A percentile compares a stretch with the other conserved stretches of the same genome.
phyloP scores from a whole-genome alignment of 2,329 filamentous ascomycete genomes.

The Coniella lustricola region DNA sequence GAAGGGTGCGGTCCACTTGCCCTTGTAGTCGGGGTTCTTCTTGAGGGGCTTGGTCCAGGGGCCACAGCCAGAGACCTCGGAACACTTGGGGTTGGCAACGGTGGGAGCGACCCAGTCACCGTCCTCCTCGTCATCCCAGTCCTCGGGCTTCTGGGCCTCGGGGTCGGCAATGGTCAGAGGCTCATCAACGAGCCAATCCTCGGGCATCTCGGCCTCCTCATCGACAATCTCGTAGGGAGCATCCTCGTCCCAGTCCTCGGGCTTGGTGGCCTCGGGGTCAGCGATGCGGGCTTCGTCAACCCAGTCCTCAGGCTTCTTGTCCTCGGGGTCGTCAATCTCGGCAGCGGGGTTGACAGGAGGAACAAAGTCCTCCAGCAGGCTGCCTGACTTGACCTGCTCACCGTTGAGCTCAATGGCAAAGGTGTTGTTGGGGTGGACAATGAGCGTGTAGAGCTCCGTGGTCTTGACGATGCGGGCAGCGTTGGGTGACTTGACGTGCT shows the following conservation, averaged over 20 bases:
- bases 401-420: slow-evolving; percentile 90
- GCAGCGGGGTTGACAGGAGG: slow-evolving; percentile 88
- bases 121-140: slow-evolving; percentile 99
- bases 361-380: slow-evolving; percentile 85
- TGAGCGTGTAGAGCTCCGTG: slow-evolving; percentile 90
- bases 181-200: slow-evolving; percentile 94
- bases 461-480: slow-evolving; percentile 85
- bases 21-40: slow-evolving; percentile 96
- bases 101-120: slow-evolving; percentile 92
- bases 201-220: slow-evolving; percentile 82
- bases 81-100: slow-evolving; percentile 92
- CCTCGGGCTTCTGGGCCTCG: slow-evolving; percentile 93
- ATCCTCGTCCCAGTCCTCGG: slow-evolving; percentile 98
- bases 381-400: slow-evolving; percentile 79
- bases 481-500: slow-evolving; percentile 83
- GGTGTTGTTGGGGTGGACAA: slow-evolving; percentile 94
- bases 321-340: slow-evolving; percentile 92
- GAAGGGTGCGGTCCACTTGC: slow-evolving; percentile 89
- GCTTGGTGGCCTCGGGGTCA: slow-evolving; percentile 91
- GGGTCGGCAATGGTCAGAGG: slow-evolving; percentile 78
- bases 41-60: slow-evolving; percentile 87
- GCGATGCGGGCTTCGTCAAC: slow-evolving; percentile 87
- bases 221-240: slow-evolving; percentile 95
- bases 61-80: slow-evolving; percentile 87
- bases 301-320: slow-evolving; percentile 93